Percentiles rank a stretch among this genome's conserved stretches.
phyloP scores from a whole-genome alignment of 139 green algal genomes.

The Asterochloris sp. region DNA sequence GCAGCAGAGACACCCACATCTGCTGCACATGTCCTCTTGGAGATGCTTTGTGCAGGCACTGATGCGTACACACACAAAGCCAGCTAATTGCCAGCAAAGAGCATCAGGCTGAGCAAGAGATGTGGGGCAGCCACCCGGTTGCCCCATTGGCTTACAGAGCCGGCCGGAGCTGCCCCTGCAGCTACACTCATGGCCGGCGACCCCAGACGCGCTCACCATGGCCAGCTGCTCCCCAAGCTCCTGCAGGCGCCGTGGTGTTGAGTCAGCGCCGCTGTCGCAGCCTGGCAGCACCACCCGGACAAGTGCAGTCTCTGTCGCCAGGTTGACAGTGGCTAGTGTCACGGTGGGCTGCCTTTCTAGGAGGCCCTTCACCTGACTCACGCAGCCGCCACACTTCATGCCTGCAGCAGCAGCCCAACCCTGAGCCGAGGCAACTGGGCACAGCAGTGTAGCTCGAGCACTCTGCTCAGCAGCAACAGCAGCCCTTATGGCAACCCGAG shows the following conservation, averaged over 20 bases:
- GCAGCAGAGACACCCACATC: too few relatives aligned
- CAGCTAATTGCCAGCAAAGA: too few relatives aligned
- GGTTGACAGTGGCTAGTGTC: constrained; percentile 75
- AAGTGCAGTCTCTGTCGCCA: constrained; percentile 86
- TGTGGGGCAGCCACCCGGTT: too few relatives aligned
- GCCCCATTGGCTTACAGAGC: background rate
- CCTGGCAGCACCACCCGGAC: constrained; percentile 59
- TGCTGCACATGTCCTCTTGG: too few relatives aligned
- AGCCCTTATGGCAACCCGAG: background rate
- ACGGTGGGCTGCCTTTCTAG: constrained; percentile 60
- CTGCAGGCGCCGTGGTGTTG: constrained; percentile 1
- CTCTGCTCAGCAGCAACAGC: background rate
- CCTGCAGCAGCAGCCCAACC: constrained; percentile 32
- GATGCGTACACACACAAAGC: too few relatives aligned
- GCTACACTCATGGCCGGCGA: background rate
- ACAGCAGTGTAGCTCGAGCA: background rate
- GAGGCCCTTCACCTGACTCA: constrained; percentile 67
- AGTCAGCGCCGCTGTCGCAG: background rate
- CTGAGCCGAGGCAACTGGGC: background rate
- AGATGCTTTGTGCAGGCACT: too few relatives aligned
- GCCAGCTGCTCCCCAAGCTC: constrained; percentile 12
- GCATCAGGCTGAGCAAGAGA: too few relatives aligned
- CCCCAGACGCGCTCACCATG: background rate
- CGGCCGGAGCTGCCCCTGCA: background rate
- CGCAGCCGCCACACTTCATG: constrained; percentile 90